phyloP scores from a whole-genome alignment of 805 yeast genomes.

The Starmerella kuoi region DNA sequence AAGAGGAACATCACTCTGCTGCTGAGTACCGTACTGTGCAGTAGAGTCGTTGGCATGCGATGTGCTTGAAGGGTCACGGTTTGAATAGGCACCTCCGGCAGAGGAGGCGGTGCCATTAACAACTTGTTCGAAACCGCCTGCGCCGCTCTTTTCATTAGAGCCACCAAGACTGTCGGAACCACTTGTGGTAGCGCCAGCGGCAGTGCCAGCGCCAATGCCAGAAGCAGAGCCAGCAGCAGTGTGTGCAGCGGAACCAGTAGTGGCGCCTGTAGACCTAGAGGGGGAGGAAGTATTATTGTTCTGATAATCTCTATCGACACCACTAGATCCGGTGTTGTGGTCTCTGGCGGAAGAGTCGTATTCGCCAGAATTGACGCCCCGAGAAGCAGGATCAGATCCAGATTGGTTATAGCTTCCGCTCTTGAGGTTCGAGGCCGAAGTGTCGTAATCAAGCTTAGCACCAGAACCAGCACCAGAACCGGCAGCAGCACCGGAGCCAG shows the following conservation, averaged over 20 bases:
- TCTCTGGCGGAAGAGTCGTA: neutral
- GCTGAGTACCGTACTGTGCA: conserved; percentile 5
- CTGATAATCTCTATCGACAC: too few species aligned
- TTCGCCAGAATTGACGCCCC: neutral
- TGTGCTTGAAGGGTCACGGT: neutral
- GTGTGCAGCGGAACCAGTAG: conserved; percentile 8
- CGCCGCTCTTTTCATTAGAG: neutral
- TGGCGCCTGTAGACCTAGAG: too few species aligned
- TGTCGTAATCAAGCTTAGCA: neutral
- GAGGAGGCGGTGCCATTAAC: conserved; percentile 15
- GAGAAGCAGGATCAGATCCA: neutral
- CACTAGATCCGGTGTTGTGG: too few species aligned
- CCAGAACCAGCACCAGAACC: neutral
- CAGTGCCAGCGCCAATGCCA: conserved; percentile 7
- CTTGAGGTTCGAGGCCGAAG: neutral
- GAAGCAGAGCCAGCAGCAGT: conserved; percentile 9
- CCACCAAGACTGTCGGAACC: neutral
- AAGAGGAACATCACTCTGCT: conserved; percentile 37
- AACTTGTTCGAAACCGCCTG: conserved; percentile 9
- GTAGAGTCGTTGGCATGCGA: conserved; percentile 5
- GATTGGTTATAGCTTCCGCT: neutral
- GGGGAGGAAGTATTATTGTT: too few species aligned
- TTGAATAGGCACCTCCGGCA: conserved; percentile 12
- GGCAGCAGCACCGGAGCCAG: conserved; percentile 1
- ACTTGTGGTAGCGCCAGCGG: conserved; percentile 15